phyloP scores from a whole-genome alignment of 176 grass and related monocot species.

The Phoenix dactylifera region DNA sequence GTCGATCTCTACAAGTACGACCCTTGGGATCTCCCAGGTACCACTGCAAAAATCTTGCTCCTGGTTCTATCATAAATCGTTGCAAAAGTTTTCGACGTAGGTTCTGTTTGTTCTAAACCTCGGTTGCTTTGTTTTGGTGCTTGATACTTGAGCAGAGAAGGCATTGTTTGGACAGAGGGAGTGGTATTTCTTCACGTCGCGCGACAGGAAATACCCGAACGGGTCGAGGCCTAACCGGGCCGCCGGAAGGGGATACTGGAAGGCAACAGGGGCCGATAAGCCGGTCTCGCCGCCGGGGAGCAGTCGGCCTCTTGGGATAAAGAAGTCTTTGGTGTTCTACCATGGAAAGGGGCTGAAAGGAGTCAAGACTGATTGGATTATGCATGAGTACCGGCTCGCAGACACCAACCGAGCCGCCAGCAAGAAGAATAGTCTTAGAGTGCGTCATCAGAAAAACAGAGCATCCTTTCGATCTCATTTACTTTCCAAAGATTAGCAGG shows the following conservation, averaged over 20 bases:
- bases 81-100: too few relatives aligned
- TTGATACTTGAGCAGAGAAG: not conserved
- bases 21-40: conserved; percentile 27
- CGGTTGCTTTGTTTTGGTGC: too few relatives aligned
- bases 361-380: conserved; percentile 1
- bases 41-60: too few relatives aligned
- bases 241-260: conserved; percentile 13
- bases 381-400: too few relatives aligned
- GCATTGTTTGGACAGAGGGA: conserved; percentile 6
- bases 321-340: conserved; percentile 19
- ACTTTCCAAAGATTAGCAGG: not conserved
- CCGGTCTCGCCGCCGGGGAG: not conserved
- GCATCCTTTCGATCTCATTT: not conserved
- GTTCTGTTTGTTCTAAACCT: too few relatives aligned
- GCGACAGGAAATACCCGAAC: conserved; percentile 9
- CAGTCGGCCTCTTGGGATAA: not conserved
- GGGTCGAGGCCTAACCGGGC: conserved; percentile 9
- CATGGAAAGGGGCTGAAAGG: conserved; percentile 3
- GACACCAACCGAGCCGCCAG: not conserved
- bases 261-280: conserved; percentile 9
- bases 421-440: not conserved
- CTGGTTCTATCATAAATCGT: too few relatives aligned
- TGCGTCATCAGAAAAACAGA: not conserved
- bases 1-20: conserved; percentile 19
- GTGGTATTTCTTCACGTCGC: conserved; percentile 13